A percentile compares a stretch with the other conserved stretches of the same genome.
phyloP scores from a whole-genome alignment of 768 basidiomycete species.

The Lactarius psammicola region DNA sequence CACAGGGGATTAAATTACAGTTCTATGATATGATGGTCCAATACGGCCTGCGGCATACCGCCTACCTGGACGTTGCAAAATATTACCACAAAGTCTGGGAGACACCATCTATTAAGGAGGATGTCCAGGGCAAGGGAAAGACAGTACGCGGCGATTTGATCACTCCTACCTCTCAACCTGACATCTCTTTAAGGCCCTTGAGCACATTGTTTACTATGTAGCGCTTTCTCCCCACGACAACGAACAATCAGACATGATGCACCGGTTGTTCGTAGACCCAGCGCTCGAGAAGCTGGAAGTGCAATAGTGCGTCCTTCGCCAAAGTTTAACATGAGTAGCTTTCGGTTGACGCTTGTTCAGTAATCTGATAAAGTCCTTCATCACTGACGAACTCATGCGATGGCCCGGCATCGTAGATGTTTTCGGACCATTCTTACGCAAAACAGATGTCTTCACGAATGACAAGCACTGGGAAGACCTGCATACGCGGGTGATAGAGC shows the following conservation, averaged over 20 bases:
- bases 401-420: conserved; percentile 93
- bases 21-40: conserved; percentile 98
- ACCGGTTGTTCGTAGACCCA: conserved; percentile 79
- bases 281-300: conserved; percentile 77
- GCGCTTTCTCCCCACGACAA: conserved; percentile 93
- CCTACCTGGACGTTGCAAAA: conserved; percentile 92
- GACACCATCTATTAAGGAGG: conserved; percentile 89
- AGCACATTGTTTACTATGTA: conserved; percentile 93
- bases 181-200: conserved; percentile 62
- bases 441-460: conserved; percentile 75
- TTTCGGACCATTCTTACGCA: conserved; percentile 80
- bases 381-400: conserved; percentile 89
- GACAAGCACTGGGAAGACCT: conserved; percentile 92
- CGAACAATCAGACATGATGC: conserved; percentile 95
- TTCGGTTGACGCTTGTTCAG: conserved; percentile 43
- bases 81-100: conserved; percentile 98
- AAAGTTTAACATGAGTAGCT: conserved; percentile 3
- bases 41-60: conserved; percentile 78
- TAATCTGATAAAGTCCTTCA: conserved; percentile 91
- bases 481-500: conserved; percentile 94
- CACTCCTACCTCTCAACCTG: conserved; percentile 2
- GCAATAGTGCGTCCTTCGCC: conserved; percentile 60
- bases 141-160: conserved; percentile 45
- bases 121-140: conserved; percentile 65
- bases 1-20: conserved; percentile 90